A percentile compares a stretch with the other conserved stretches of the same genome.
phyloP scores from a whole-genome alignment of 2,329 filamentous ascomycete genomes.

The Aureobasidium sp. region DNA sequence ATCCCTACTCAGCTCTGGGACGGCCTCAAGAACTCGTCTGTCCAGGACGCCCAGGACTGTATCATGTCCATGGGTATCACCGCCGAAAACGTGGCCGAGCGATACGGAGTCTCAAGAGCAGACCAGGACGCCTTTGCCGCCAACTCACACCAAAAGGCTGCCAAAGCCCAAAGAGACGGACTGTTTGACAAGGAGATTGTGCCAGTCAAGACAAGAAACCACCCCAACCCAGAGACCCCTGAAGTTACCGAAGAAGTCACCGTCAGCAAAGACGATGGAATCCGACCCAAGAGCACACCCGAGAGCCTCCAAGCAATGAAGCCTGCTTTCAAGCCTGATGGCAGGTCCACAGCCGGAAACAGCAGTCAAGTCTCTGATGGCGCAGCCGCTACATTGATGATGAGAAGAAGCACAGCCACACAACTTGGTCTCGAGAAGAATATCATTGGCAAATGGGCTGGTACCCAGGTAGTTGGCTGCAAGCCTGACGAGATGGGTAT shows the following conservation, averaged over 20 bases:
- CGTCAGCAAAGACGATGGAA: constrained; percentile 73
- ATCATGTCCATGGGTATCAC: constrained; percentile 93
- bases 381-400: constrained; percentile 73
- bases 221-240: constrained; percentile 49
- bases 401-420: constrained; percentile 71
- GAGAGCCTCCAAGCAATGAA: constrained; percentile 73
- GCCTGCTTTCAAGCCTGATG: constrained; percentile 70
- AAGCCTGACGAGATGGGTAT: constrained; percentile 90
- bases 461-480: constrained; percentile 66
- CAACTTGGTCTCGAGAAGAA: constrained; percentile 58
- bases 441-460: constrained; percentile 79
- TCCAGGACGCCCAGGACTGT: constrained; percentile 69
- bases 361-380: constrained; percentile 79
- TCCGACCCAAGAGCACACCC: constrained; percentile 56
- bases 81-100: constrained; percentile 73
- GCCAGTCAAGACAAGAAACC: constrained; percentile 63
- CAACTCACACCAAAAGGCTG: constrained; percentile 63
- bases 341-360: constrained; percentile 79
- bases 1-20: constrained; percentile 79
- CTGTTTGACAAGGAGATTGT: constrained; percentile 72
- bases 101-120: constrained; percentile 62
- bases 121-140: constrained; percentile 82
- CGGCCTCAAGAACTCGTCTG: constrained; percentile 53
- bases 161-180: constrained; percentile 58
- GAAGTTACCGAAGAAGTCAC: constrained; percentile 49